A percentile compares a stretch with the other conserved stretches of the same genome.
These are phyloP conservation scores for Epichloe hybrida DNA, from an alignment of 2,329 filamentous ascomycete species.

Conservation along the genomic window DNA sequence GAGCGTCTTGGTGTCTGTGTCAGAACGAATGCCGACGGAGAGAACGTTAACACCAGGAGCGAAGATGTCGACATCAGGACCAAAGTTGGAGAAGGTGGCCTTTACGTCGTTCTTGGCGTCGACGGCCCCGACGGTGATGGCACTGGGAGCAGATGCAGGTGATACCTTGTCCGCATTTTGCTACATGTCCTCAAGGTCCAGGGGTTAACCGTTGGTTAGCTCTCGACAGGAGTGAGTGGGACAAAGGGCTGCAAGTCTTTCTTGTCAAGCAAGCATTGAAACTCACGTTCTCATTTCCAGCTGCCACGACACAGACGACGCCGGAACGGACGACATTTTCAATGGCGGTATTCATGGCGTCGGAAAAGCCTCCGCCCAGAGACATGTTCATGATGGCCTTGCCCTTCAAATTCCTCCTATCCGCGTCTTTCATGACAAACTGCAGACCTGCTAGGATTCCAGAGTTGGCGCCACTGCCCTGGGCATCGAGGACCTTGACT, in stretches of 20 bases:
- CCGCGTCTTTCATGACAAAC: slow-evolving; percentile 35
- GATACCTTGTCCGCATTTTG: slow-evolving; percentile 36
- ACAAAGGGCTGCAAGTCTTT: too few species aligned
- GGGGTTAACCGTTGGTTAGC: slow-evolving; percentile 8
- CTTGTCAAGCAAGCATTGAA: not conserved
- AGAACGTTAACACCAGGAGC: slow-evolving; percentile 41
- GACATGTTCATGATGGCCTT: slow-evolving; percentile 53
- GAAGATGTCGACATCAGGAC: slow-evolving; percentile 37
- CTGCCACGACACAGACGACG: slow-evolving; percentile 44
- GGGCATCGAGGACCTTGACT: slow-evolving; percentile 46
- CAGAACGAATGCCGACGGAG: slow-evolving; percentile 36
- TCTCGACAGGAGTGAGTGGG: not conserved
- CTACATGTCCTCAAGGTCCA: too few species aligned
- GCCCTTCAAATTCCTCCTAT: slow-evolving; percentile 26
- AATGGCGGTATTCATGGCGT: slow-evolving; percentile 42
- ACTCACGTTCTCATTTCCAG: slow-evolving; percentile 40
- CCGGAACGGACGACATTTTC: slow-evolving; percentile 33
- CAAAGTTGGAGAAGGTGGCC: slow-evolving; percentile 47
- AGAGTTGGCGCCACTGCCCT: slow-evolving; percentile 23
- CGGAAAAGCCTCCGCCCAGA: slow-evolving; percentile 36
- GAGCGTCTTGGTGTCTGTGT: slow-evolving; percentile 30
- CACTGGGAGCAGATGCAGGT: slow-evolving; percentile 40
- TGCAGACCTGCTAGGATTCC: slow-evolving; percentile 45
- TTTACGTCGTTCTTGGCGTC: slow-evolving; percentile 34
- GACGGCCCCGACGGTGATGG: slow-evolving; percentile 48